phyloP scores from a whole-genome alignment of 139 green algal species.

The Dunaliella sp. region DNA sequence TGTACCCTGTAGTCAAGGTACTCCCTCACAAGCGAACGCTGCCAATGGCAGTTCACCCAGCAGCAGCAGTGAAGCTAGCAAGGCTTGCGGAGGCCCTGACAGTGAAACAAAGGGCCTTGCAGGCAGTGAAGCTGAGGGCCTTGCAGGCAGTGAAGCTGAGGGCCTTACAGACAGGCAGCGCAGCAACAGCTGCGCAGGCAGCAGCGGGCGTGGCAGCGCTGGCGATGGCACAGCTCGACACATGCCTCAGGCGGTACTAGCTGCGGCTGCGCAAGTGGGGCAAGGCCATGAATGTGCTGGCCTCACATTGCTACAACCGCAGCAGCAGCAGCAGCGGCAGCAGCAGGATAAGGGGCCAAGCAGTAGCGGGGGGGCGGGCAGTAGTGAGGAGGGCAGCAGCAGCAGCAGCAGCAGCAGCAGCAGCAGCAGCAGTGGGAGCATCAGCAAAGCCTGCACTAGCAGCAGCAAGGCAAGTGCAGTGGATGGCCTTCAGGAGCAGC shows the following conservation, averaged over 20 bases:
- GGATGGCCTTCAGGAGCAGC: neutral
- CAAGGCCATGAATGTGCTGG: too few relatives aligned
- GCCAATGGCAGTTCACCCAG: neutral
- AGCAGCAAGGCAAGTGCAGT: neutral
- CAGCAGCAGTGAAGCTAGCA: neutral
- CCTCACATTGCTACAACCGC: too few relatives aligned
- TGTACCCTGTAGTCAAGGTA: slow-evolving; percentile 1
- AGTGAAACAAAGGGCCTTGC: neutral
- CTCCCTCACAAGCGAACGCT: neutral
- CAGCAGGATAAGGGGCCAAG: neutral
- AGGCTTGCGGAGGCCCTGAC: neutral
- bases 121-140: neutral
- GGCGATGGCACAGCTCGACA: too few relatives aligned
- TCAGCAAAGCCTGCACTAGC: neutral
- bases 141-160: neutral
- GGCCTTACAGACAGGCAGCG: too few relatives aligned
- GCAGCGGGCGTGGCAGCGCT: neutral
- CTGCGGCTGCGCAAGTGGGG: too few relatives aligned
- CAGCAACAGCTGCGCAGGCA: neutral
- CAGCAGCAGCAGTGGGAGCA: neutral
- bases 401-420: neutral
- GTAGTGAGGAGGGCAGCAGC: neutral
- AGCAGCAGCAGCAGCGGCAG: neutral
- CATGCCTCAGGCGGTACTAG: too few relatives aligned
- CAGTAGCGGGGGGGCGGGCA: neutral